Conservation (phyloP, 208 protist species). For the Entamoeba invadens region DNA sequence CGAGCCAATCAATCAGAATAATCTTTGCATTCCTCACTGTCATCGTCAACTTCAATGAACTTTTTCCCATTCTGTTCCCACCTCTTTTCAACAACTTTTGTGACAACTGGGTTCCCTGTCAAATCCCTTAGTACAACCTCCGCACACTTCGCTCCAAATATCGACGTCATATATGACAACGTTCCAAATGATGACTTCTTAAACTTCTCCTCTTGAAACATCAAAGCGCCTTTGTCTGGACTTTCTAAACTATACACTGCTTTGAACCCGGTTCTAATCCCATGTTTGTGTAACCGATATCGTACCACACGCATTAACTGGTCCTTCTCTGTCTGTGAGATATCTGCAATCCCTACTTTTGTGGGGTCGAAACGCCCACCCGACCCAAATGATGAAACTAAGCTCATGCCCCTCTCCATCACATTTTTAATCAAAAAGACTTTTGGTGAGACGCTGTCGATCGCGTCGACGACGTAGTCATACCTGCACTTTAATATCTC, state of each 20-base stretch:
- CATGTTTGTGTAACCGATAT: neutral
- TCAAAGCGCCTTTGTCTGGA: neutral
- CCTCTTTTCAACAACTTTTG: neutral
- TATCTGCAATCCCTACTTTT: constrained; percentile 1
- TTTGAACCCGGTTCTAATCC: neutral
- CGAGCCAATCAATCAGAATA: too few relatives aligned
- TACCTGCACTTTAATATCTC: constrained; percentile 23
- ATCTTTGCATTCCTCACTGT: too few relatives aligned
- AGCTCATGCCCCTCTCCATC: neutral
- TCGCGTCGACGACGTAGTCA: constrained; percentile 42
- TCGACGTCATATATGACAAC: neutral
- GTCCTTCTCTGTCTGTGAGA: neutral
- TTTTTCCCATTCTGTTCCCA: neutral
- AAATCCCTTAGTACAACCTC: neutral
- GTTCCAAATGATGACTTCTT: neutral
- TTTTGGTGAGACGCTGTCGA: constrained; percentile 32
- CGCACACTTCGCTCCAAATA: neutral
- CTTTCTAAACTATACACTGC: neutral
- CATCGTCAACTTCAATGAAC: too few relatives aligned
- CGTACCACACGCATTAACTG: neutral
- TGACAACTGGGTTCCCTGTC: neutral
- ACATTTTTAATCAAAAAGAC: constrained; percentile 1
- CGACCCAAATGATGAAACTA: neutral
- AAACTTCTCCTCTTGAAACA: neutral
- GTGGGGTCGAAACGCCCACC: constrained; percentile 4